Evolutionary conservation across 2,329 filamentous ascomycete species (phyloP), one percentile per base, ranked within the genome.

Genomic region (Aschersonia sp.): DNA sequence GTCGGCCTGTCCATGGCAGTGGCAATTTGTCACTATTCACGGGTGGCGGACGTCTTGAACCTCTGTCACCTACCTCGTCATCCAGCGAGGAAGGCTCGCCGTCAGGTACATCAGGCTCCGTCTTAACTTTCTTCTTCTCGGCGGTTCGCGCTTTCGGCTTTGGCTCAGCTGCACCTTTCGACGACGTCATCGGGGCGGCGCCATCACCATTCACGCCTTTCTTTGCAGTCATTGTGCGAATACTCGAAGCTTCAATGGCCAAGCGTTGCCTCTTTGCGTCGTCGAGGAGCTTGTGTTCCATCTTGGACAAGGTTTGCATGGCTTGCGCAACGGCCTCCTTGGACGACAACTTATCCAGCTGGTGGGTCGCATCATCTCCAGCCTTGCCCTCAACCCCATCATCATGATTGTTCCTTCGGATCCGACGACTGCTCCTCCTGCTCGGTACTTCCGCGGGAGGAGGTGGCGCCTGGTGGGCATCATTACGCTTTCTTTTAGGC

Each of bases 1-100:
- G 62, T 31, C 89, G 76, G 1, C 90, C 90, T 65, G 83, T 87
- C 89, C 89, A 95, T 0, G 89, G 90, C 29, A 95, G 63, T 30
- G 90, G 90, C 22, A 95, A 70, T 57, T 82, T 86, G 53, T 77
- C 77, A 59, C 87, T 95, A 58, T 95, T 84, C 12, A 94, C 79
- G 0, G 88, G 78, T 6, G 87, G 87, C 10, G 83, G 76, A 48
- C 87, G 71, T 45, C 55, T 61, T 3, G 68, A 65, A 1, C 64
- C 66, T n/a, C 66, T 60, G 9, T 68, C 62, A 0, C 55, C 49
- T 32, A 12, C 40, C 40, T 47, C 47, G 30, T 45, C 47, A 5
- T 44, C 49, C 45, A 44, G 4, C 5, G 32, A 5, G 14, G 29
- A 12, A 31, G 29, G 22, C 14, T 49, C 43, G 6, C 37, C 45